Base-by-base conservation (phyloP, 148 eudicot species). In the Mesembryanthemum crystallinum region DNA sequence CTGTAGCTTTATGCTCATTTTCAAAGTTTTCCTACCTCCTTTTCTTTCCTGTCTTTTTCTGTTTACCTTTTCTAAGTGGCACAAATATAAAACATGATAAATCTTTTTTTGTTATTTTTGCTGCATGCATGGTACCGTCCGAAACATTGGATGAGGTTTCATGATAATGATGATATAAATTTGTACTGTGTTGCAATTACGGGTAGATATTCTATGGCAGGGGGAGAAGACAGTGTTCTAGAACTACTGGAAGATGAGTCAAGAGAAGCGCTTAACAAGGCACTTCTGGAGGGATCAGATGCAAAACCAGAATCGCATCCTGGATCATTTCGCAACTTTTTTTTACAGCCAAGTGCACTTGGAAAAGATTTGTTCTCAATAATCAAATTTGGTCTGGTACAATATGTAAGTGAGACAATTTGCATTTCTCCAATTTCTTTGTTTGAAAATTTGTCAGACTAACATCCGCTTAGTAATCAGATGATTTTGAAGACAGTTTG, bases 401-500 rank as follows among this genome's bases (percentile, higher is more conserved):
- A 92, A 82, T 95, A 94, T 86, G 96, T 94, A 85, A 88, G 95
- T 85, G n/a, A n/a, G n/a, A n/a, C 24, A 52, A n/a, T n/a, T n/a
- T n/a, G n/a, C n/a, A n/a, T n/a, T n/a, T n/a, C n/a, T n/a, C n/a
- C n/a, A n/a, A n/a, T n/a, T n/a, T n/a, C n/a, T n/a, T n/a, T n/a
- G n/a, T n/a, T n/a, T n/a, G 61, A 63, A 70, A 49, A 61, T 28
- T 47, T 57, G n/a, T 21, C 67, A 55, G 24, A 73, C 79, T 85
- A 79, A 85, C 76, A 65, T 73, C 28, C 65, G 71, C 77, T 52
- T 84, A 75, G 42, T 76, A 58, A 62, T 62, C 96, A 95, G 98
- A 95, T 95, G 94, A 95, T 95, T 80, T 84, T 92, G 85, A 95
- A 95, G 97, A 87, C 93, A 25, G 30, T 90, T 14, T 92, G 92